These are phyloP conservation scores for Pelargonium fulgidum DNA, from an alignment of 441 rosid genomes.

Conservation along the genomic window DNA sequence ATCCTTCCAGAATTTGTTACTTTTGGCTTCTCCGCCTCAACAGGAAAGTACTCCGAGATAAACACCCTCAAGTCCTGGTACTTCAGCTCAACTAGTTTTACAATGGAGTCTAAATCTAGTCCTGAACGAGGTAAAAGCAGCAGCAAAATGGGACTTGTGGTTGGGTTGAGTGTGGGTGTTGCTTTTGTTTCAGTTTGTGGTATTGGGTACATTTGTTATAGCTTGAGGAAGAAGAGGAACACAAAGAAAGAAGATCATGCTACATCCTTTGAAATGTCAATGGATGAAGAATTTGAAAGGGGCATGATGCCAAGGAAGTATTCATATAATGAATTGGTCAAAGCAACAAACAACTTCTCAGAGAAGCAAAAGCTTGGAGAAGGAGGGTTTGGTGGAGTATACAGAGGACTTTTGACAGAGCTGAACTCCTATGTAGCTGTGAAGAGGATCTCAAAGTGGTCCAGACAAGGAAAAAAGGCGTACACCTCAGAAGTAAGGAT, in stretches of 20 bases:
- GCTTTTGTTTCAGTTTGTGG: background rate
- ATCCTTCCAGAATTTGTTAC: background rate
- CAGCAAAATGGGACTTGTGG: background rate
- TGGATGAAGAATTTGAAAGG: background rate
- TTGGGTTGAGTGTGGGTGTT: background rate
- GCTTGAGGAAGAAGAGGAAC: background rate
- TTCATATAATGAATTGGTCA: background rate
- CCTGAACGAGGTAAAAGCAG: background rate
- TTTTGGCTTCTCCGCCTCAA: background rate
- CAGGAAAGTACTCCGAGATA: background rate
- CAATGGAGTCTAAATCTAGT: slow-evolving; percentile 4
- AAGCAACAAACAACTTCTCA: background rate
- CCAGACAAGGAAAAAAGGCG: background rate
- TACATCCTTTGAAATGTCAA: background rate
- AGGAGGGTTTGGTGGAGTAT: background rate
- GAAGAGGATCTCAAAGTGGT: background rate
- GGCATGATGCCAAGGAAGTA: background rate
- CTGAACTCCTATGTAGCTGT: background rate
- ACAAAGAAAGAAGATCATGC: background rate
- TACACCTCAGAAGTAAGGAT: background rate
- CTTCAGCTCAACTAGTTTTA: background rate
- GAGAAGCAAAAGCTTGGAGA: background rate
- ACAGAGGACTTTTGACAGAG: background rate
- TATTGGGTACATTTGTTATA: background rate
- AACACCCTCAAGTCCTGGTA: background rate